These are phyloP conservation scores for Dioszegia crocea DNA, from an alignment of 768 basidiomycete species.

Conservation along the genomic window DNA sequence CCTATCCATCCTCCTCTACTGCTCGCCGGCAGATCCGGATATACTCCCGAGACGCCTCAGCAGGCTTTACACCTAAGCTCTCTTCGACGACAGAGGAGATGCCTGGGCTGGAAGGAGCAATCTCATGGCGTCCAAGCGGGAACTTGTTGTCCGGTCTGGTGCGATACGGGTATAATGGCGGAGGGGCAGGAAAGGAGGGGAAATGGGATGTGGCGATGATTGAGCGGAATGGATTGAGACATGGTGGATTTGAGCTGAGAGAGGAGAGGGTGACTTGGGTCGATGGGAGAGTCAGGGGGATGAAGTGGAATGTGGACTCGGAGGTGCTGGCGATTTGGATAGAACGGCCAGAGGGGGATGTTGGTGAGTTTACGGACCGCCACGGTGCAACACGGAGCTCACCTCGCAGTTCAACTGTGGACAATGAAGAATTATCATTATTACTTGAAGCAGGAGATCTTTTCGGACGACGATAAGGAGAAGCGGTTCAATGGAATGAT, in stretches of 20 bases:
- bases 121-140: conserved; percentile 85
- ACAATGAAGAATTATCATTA: conserved; percentile 93
- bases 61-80: conserved; percentile 51
- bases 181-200: conserved; percentile 59
- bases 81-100: conserved; percentile 82
- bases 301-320: conserved; percentile 85
- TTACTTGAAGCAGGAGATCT: conserved; percentile 90
- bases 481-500: conserved; percentile 64
- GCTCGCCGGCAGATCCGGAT: conserved; percentile 63
- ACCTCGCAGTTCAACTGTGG: conserved; percentile 79
- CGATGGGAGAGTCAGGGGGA: conserved; percentile 60
- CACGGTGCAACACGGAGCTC: not conserved
- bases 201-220: conserved; percentile 85
- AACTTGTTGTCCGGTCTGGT: conserved; percentile 78
- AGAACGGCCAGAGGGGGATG: conserved; percentile 62
- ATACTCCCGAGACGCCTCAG: conserved; percentile 65
- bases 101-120: conserved; percentile 70
- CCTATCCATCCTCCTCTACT: conserved; percentile 34
- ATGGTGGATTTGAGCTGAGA: conserved; percentile 76
- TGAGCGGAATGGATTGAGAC: conserved; percentile 87
- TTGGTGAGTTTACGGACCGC: conserved; percentile 57
- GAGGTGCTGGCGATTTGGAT: conserved; percentile 81
- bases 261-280: conserved; percentile 43
- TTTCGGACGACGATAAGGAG: conserved; percentile 15
- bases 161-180: conserved; percentile 68